Conservation (phyloP, 805 yeast genomes). For the Saccharomycopsis malanga region DNA sequence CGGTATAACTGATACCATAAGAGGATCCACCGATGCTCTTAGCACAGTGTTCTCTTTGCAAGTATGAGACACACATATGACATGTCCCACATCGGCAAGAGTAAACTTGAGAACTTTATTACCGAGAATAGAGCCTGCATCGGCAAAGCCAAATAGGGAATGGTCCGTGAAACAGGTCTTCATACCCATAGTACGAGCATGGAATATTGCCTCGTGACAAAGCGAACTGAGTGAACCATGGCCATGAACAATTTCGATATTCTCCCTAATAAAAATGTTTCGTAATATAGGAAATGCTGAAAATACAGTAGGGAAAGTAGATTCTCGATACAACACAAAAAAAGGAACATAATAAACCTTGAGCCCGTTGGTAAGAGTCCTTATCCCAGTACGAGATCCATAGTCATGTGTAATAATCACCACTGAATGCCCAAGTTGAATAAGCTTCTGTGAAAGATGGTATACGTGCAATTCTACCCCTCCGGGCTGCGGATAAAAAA, state of each 20-base stretch:
- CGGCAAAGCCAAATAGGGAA: conserved; percentile 90
- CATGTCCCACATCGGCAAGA: conserved; percentile 79
- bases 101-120: conserved; percentile 83
- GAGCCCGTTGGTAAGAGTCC: conserved; percentile 81
- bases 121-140: conserved; percentile 73
- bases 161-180: conserved; percentile 93
- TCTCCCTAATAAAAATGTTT: conserved; percentile 78
- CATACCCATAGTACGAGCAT: conserved; percentile 87
- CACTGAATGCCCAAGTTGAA: conserved; percentile 77
- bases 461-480: conserved; percentile 95
- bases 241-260: conserved; percentile 85
- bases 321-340: conserved; percentile 69
- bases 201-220: conserved; percentile 88
- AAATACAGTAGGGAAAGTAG: conserved; percentile 85
- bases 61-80: conserved; percentile 94
- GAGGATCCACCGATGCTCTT: conserved; percentile 76
- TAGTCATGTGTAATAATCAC: conserved; percentile 85
- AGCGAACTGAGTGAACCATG: conserved; percentile 86
- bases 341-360: conserved; percentile 90
- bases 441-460: conserved; percentile 79
- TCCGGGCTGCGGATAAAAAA: conserved; percentile 97
- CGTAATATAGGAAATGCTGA: conserved; percentile 80
- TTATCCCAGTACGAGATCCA: conserved; percentile 71
- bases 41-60: conserved; percentile 94
- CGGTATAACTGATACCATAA: conserved; percentile 81